phyloP scores from a whole-genome alignment of 208 protist species.

The Borovskyia barvae region DNA sequence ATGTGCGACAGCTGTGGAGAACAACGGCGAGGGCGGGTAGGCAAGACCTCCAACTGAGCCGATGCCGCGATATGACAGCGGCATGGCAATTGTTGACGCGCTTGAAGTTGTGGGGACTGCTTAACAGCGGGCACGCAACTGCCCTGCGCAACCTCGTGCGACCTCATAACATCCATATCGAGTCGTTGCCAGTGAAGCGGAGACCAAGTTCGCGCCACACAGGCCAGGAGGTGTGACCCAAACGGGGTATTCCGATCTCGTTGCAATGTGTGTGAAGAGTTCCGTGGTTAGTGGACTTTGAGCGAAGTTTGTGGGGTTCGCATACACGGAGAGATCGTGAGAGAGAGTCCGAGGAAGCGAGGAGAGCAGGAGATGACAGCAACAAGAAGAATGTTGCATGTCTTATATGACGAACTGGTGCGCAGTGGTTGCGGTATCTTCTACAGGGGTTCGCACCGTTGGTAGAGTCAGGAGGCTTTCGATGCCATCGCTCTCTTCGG shows the following conservation, averaged over 20 bases:
- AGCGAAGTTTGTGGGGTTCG: too few relatives aligned
- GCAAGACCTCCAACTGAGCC: slow-evolving; percentile 1
- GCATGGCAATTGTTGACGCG: slow-evolving; percentile 15
- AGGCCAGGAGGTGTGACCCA: not conserved
- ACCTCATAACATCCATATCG: not conserved
- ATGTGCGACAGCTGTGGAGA: slow-evolving; percentile 2
- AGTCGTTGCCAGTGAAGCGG: slow-evolving; percentile 16
- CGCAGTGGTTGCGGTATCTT: too few relatives aligned
- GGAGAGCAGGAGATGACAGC: too few relatives aligned
- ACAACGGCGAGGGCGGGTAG: not conserved
- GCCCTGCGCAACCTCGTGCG: slow-evolving; percentile 16
- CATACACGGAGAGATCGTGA: too few relatives aligned
- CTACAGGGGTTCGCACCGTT: too few relatives aligned
- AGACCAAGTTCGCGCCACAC: not conserved
- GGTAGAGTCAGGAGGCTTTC: too few relatives aligned
- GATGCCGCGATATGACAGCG: slow-evolving; percentile 8
- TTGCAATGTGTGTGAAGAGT: too few relatives aligned
- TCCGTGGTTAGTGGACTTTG: too few relatives aligned
- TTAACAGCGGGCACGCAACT: slow-evolving; percentile 14
- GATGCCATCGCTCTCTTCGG: too few relatives aligned
- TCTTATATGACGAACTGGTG: too few relatives aligned
- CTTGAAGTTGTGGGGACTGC: slow-evolving; percentile 1
- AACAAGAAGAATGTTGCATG: too few relatives aligned
- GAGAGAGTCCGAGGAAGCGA: too few relatives aligned
- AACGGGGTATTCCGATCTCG: not conserved